These are phyloP conservation scores for Isoetes engelmannii DNA, from an alignment of 83 land plant species.

Conservation along the genomic window DNA sequence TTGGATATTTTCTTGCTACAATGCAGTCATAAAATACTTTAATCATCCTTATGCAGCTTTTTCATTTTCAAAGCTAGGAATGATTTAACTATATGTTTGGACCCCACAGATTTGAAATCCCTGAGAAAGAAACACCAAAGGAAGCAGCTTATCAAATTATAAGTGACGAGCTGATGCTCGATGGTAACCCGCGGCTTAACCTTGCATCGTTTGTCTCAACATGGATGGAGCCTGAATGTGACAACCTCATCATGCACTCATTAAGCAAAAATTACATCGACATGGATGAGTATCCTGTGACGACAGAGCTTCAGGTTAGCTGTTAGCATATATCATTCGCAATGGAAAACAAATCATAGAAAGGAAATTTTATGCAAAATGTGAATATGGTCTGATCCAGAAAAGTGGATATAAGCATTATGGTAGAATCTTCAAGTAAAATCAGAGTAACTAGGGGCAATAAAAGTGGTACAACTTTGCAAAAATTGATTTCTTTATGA, in stretches of 20 bases:
- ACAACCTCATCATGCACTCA: conserved; percentile 42
- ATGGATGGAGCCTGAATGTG: conserved; percentile 50
- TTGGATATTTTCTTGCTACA: no score
- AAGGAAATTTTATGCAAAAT: no score
- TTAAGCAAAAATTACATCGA: conserved; percentile 59
- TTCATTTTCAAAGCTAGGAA: no score
- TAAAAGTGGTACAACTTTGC: no score
- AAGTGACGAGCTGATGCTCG: conserved; percentile 55
- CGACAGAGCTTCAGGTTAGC: conserved; percentile 60
- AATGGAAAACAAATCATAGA: not conserved
- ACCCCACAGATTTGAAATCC: no score
- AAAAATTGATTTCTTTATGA: no score
- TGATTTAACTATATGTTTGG: no score
- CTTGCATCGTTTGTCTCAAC: conserved; percentile 59
- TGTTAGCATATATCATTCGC: not conserved
- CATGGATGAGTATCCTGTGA: conserved; percentile 69
- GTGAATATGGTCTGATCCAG: not conserved
- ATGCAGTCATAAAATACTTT: no score
- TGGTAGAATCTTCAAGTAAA: no score
- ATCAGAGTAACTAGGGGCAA: no score
- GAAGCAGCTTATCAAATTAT: conserved; percentile 65
- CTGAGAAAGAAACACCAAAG: no score
- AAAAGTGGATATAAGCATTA: not conserved
- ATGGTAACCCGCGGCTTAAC: conserved; percentile 55
- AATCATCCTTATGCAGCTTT: no score